Evolutionary conservation across 106 monocot species (phyloP).

Genomic region (Acanthochlamys bracteata): DNA sequence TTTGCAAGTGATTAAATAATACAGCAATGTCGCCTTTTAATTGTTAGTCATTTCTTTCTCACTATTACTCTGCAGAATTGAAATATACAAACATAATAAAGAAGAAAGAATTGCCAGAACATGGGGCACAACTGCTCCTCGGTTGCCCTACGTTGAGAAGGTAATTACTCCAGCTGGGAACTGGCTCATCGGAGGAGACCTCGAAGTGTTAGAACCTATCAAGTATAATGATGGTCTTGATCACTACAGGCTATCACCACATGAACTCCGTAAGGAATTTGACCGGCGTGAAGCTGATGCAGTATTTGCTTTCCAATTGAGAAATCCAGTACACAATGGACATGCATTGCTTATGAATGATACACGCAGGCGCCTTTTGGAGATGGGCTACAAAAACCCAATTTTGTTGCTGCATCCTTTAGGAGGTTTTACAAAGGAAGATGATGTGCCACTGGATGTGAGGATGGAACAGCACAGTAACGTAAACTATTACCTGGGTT

Average conservation of each 20-base stretch:
- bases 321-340: conserved; percentile 96
- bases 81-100: conserved; percentile 94
- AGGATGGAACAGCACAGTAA: conserved; percentile 98
- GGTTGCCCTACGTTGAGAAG: conserved; percentile 88
- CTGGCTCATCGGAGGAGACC: conserved; percentile 93
- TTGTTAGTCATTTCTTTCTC: not conserved
- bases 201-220: conserved; percentile 85
- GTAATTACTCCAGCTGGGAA: conserved; percentile 71
- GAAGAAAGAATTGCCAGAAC: conserved; percentile 97
- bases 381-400: conserved; percentile 96
- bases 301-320: conserved; percentile 92
- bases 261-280: conserved; percentile 80
- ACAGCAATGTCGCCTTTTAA: not conserved
- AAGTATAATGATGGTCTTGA: conserved; percentile 98
- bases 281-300: conserved; percentile 82
- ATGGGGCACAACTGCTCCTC: conserved; percentile 89
- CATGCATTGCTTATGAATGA: conserved; percentile 98
- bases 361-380: conserved; percentile 72
- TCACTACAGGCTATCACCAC: conserved; percentile 84
- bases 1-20: not conserved
- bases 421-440: conserved; percentile 91
- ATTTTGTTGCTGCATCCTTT: conserved; percentile 88
- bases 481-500: conserved; percentile 19
- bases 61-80: conserved; percentile 29
- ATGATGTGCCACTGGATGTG: conserved; percentile 91